Base-by-base conservation (phyloP, 345 rosid species). In the Ceriops zippeliana region DNA sequence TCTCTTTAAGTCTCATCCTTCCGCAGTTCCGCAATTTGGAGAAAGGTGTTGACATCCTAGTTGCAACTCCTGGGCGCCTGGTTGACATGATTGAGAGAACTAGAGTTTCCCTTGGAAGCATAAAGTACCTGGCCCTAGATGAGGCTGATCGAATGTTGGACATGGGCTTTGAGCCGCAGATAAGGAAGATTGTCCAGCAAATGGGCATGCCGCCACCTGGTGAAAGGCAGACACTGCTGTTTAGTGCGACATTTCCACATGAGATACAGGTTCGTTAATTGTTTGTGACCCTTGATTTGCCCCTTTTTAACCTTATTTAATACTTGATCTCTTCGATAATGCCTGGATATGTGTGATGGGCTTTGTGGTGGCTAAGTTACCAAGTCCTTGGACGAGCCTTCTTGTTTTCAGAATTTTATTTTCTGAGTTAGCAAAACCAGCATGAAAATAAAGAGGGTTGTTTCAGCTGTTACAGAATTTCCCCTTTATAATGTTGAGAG, bases 91-190 rank as follows among this genome's bases (percentile, higher is more conserved):
- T 85, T 24, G 85, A 83, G 66, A 83, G 83, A 71, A 75, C 42
- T 21, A 81, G 70, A 75, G 80, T 83, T 22, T 83, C 87, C 4
- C 80, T 83, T 26, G 65, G 67, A 24, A 80, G 58, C 75, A 68
- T 85, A 4, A 79, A 60, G 53, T 82, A 81, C 60, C 58, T 86
- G 83, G 85, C 85, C 2, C 54, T 86, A 22, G 89, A 86, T 70
- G 89, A 86, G 70, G 87, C 89, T 49, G 89, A 85, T 42, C 56
- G 85, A 26, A 85, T 85, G 89, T 61, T 85, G 73, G 89, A 85
- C 53, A 86, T 83, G 89, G 89, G 89, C 32, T 86, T 86, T 73
- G 89, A 83, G 72, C 89, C 78, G 22, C 89, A 86, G 72, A 86
- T 86, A 46, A 54, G 89, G 67, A 78, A 74, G 75, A 83, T 86